Evolutionary conservation across 805 yeast species (phyloP).

Genomic region (Tetrapisispora iriomotensis): DNA sequence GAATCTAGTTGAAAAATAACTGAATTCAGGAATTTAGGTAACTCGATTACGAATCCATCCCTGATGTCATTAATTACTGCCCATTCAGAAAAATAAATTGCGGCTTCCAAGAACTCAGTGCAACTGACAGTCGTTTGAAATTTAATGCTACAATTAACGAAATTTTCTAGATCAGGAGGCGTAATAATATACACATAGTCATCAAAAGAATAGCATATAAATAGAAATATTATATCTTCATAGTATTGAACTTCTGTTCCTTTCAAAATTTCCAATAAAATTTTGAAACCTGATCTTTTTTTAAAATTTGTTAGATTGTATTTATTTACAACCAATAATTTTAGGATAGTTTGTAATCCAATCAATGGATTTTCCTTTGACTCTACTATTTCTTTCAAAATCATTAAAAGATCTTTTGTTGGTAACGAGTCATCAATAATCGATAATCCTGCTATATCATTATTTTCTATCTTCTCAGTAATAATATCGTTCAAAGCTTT

Average conservation of each 20-base stretch:
- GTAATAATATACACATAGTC: not conserved
- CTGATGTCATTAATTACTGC: slow-evolving; percentile 28
- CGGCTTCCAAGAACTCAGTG: slow-evolving; percentile 36
- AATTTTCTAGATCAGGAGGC: not conserved
- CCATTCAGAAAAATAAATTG: slow-evolving; percentile 31
- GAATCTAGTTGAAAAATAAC: slow-evolving; percentile 18
- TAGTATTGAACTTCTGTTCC: slow-evolving; percentile 26
- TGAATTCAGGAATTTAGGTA: slow-evolving; percentile 21
- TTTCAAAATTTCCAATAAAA: slow-evolving; percentile 36
- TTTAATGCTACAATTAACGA: not conserved
- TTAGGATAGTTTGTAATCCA: slow-evolving; percentile 38
- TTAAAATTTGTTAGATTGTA: slow-evolving; percentile 41
- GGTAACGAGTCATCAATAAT: slow-evolving; percentile 43
- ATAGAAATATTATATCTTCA: slow-evolving; percentile 37
- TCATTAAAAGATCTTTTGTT: slow-evolving; percentile 54
- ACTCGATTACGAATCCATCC: slow-evolving; percentile 29
- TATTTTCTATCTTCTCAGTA: slow-evolving; percentile 31
- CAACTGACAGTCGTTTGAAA: slow-evolving; percentile 15
- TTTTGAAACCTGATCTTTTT: slow-evolving; percentile 37
- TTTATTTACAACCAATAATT: slow-evolving; percentile 39
- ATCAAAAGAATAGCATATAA: slow-evolving; percentile 30
- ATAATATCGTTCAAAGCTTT: slow-evolving; percentile 22
- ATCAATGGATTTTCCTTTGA: slow-evolving; percentile 12
- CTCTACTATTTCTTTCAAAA: slow-evolving; percentile 31
- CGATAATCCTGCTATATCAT: slow-evolving; percentile 37